Base-by-base conservation (phyloP, 1,139 yeast genomes). In the Saccharomyces pastorianus region DNA sequence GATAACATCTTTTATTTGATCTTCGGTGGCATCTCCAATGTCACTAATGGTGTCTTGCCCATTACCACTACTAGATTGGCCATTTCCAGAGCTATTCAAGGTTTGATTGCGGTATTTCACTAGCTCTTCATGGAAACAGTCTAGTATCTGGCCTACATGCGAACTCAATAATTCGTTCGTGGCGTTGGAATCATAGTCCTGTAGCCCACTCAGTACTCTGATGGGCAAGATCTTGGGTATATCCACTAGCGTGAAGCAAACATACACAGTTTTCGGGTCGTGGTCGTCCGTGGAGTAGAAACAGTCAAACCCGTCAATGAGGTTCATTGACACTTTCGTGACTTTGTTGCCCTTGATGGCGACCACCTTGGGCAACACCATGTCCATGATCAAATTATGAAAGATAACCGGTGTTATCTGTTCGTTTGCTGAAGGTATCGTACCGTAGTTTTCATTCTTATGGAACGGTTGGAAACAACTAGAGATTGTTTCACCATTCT, bases 231-330 rank as follows among this genome's bases (percentile, higher is more conserved):
- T 64, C 48, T 66, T 68, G 42, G 71, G 71, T 25, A 63, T 61
- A 27, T 59, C 62, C 7, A 52, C 55, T 42, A 57, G 58, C n/a
- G 66, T 62, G 46, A 68, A 66, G 51, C 71, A 65, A 3, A 67
- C 63, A 31, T 59, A 55, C 8, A 64, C 56, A 31, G 49, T 53
- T 17, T 53, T 55, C 6, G 54, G 56, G 31, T 58, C 60, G 11
- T 57, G 55, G n/a, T 55, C 48, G 14, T 59, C 55, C 2, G 71
- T 68, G 2, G 70, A 64, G 52, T 68, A 67, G 54, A 66, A 68
- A 53, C 70, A 66, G 28, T 68, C 71, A 52, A 57, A 68, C 4
- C 67, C 70, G 51, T 68, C 71, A 25, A 68, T 57, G 42, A 67
- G 53, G 29, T 61, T 57, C 47, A 58, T 55, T 2, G 70, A 61